Conservation (phyloP, 148 eudicot genomes). For the Dysphania ambrosioides region DNA sequence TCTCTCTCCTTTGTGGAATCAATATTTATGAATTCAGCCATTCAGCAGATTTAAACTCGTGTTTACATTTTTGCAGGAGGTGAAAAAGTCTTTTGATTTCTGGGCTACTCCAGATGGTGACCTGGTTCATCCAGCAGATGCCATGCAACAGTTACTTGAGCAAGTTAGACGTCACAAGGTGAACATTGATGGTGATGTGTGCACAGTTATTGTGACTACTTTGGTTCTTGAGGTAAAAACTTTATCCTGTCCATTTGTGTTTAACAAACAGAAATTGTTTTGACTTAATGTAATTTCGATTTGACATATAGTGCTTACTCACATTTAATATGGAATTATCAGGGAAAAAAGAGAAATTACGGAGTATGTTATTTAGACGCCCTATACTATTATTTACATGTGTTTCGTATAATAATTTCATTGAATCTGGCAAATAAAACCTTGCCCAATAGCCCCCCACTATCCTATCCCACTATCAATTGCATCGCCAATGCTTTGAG, state of each 20-base stretch:
- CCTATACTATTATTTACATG: not conserved
- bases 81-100: constrained; percentile 76
- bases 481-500: not conserved
- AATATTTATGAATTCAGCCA: too few relatives aligned
- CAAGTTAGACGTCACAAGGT: constrained; percentile 86
- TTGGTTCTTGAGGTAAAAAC: constrained; percentile 89
- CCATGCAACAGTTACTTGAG: constrained; percentile 90
- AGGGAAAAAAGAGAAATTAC: too few relatives aligned
- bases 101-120: constrained; percentile 98
- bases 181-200: constrained; percentile 90
- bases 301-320: not conserved
- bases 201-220: constrained; percentile 90
- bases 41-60: not conserved
- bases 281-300: too few relatives aligned
- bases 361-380: not conserved
- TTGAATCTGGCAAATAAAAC: not conserved
- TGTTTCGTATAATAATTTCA: not conserved
- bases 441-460: too few relatives aligned
- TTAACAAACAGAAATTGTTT: not conserved
- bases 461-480: not conserved
- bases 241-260: not conserved
- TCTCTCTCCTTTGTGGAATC: not conserved
- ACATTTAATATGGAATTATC: not conserved
- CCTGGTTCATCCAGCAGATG: constrained; percentile 89
- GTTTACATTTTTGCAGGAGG: constrained; percentile 54